Evolutionary conservation across 2,329 filamentous ascomycete species (phyloP), one percentile per base, ranked within the genome.

Genomic region (Beauveria caledonica): DNA sequence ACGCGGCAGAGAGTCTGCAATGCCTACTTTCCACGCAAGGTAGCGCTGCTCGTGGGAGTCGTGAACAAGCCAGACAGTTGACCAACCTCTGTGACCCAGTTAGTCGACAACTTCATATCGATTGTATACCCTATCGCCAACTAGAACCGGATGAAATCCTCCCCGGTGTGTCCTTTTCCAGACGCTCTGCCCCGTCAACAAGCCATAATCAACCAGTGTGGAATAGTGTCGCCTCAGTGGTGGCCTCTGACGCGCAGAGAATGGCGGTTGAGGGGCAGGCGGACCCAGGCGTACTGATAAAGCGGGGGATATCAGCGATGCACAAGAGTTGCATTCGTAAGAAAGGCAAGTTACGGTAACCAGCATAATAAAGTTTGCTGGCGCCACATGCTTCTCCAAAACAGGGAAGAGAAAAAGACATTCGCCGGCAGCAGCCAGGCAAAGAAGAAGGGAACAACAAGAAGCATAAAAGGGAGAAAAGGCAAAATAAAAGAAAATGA

Each of bases 91-190:
- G 10, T 54, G 51, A 19, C 64, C 63, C 1, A 64, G 21, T 54
- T 64, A 65, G 39, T 62, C 51, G 25, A 66, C 36, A 1, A 64
- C 45, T 36, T 55, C 23, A 45, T 64, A 66, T 40, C 62, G 55
- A 48, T 58, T n/a, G 17, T 62, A 6, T 1, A 63, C 42, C 3
- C 39, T 29, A 10, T 64, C 51, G 17, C 60, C 62, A 17, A 64
- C 33, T 5, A 39, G 1, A 7, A 64, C 42, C 1, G 63, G 63
- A 53, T 62, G 60, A 36, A 59, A 64, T 9, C 58, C 60, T 3
- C 63, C 63, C 62, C 6, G 44, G 25, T 7, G 1, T 9, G 45
- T 61, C 56, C 11, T 39, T 49, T 3, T 50, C 59, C 5, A 56
- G 33, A 15, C 3, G 33, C 36, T 61, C 59, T 23, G 15, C 6